These are phyloP conservation scores for Phanerodontia chrysosporium DNA, from an alignment of 768 basidiomycete genomes.

Conservation along the genomic window DNA sequence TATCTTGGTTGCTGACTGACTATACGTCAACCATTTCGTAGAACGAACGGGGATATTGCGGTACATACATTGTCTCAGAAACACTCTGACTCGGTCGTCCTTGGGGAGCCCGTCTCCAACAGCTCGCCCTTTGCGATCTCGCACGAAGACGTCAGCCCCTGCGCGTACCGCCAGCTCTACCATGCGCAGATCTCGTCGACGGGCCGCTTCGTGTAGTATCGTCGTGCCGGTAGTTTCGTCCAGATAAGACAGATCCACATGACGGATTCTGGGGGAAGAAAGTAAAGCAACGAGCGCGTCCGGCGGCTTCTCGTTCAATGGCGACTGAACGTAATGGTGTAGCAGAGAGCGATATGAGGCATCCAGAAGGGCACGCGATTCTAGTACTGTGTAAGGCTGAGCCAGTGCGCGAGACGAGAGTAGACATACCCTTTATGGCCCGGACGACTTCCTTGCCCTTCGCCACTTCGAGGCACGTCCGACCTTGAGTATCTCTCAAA, in stretches of 20 bases:
- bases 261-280: constrained; percentile 61
- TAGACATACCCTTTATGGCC: constrained; percentile 59
- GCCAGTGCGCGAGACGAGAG: neutral
- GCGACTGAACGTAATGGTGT: constrained; percentile 68
- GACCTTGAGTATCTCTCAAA: constrained; percentile 59
- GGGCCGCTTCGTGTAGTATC: constrained; percentile 83
- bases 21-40: neutral
- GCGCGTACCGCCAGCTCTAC: constrained; percentile 82
- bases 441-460: constrained; percentile 60
- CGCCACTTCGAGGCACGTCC: constrained; percentile 70
- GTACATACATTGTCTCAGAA: constrained; percentile 75
- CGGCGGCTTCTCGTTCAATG: constrained; percentile 31
- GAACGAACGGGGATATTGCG: neutral
- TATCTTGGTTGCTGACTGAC: constrained; percentile 77
- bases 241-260: constrained; percentile 74
- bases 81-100: constrained; percentile 78
- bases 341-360: constrained; percentile 73
- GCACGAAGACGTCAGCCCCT: constrained; percentile 85
- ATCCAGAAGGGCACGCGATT: constrained; percentile 72
- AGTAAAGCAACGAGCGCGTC: constrained; percentile 52
- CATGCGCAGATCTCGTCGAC: constrained; percentile 72
- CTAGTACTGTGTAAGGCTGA: constrained; percentile 31
- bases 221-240: constrained; percentile 76
- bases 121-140: constrained; percentile 69
- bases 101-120: constrained; percentile 66